Evolutionary conservation across 306 rosid genomes (phyloP).

Genomic region (Psophocarpus tetragonolobus): DNA sequence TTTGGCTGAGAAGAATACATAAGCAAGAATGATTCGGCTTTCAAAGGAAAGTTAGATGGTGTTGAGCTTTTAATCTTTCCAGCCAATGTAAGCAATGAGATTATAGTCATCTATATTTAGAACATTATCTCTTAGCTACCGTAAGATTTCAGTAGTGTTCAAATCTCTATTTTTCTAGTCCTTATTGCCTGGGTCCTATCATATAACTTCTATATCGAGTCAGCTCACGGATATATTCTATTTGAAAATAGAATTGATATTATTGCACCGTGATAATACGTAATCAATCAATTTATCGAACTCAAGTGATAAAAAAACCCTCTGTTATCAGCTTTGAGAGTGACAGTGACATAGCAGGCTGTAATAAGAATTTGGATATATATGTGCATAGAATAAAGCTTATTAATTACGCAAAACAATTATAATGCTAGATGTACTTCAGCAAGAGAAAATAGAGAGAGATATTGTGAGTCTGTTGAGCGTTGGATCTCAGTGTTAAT

Average conservation of each 20-base stretch:
- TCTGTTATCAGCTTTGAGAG: neutral
- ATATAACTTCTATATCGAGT: neutral
- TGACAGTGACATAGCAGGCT: neutral
- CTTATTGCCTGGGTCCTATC: neutral
- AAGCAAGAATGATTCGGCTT: slow-evolving; percentile 38
- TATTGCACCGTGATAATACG: neutral
- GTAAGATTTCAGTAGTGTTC: neutral
- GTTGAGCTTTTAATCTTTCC: slow-evolving; percentile 40
- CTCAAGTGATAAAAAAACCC: neutral
- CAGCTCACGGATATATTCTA: neutral
- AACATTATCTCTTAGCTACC: neutral
- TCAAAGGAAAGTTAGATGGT: slow-evolving; percentile 33
- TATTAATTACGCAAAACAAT: neutral
- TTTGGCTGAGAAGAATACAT: too few relatives aligned
- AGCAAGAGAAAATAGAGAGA: slow-evolving; percentile 2
- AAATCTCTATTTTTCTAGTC: neutral
- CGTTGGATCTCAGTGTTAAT: slow-evolving; percentile 7
- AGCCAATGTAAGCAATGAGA: slow-evolving; percentile 24
- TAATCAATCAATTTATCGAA: neutral
- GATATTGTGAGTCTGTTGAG: neutral
- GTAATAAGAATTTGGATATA: neutral
- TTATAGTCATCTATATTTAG: neutral
- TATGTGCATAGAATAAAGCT: neutral
- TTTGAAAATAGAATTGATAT: neutral
- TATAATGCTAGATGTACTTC: too few relatives aligned